These are phyloP conservation scores for Wickerhamomyces sp. DNA, from an alignment of 1,139 yeast species.

Conservation along the genomic window DNA sequence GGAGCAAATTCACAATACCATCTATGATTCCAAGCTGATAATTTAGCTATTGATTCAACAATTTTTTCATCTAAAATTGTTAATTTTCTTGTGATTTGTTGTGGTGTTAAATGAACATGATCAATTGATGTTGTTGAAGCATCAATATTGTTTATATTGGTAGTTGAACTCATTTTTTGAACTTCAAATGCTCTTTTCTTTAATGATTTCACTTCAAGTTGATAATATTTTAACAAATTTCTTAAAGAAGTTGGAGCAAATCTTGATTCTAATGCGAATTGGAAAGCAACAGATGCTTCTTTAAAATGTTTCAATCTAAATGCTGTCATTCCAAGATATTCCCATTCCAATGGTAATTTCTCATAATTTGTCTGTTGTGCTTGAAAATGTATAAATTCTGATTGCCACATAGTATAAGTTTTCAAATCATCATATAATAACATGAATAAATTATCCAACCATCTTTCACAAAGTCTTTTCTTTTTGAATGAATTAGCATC, in stretches of 20 bases:
- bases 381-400: conserved; percentile 80
- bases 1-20: conserved; percentile 95
- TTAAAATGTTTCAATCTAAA: conserved; percentile 76
- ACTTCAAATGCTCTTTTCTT: conserved; percentile 7
- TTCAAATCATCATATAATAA: conserved; percentile 86
- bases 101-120: conserved; percentile 23
- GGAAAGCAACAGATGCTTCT: conserved; percentile 82
- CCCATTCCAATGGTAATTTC: conserved; percentile 92
- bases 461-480: conserved; percentile 91
- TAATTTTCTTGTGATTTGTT: conserved; percentile 36
- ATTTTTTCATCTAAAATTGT: conserved; percentile 54
- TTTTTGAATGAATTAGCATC: conserved; percentile 15
- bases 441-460: conserved; percentile 94
- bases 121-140: conserved; percentile 4
- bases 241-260: conserved; percentile 81
- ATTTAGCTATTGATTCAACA: conserved; percentile 65
- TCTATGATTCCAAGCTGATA: conserved; percentile 92
- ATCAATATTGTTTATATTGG: conserved; percentile 9
- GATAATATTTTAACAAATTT: conserved; percentile 65
- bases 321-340: conserved; percentile 81
- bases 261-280: conserved; percentile 63
- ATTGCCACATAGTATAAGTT: conserved; percentile 92
- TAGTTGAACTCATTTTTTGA: conserved; percentile 1
- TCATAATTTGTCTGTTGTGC: conserved; percentile 75
- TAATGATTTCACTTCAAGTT: conserved; percentile 24